Conservation (phyloP, 345 rosid genomes). For the Eucalyptus sp. region DNA sequence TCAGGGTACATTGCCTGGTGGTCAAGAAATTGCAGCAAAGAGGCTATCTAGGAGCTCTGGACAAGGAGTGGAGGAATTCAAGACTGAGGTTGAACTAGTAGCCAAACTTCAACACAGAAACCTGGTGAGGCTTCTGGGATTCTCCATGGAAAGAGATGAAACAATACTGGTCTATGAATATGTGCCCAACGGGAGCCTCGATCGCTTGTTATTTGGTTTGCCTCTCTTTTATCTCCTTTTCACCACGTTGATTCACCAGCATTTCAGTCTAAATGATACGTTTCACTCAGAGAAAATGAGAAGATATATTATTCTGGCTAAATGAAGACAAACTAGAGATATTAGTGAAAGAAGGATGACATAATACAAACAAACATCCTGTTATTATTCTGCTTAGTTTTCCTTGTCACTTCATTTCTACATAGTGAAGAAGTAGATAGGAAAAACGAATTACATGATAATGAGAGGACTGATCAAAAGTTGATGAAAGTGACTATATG, state of each 20-base stretch:
- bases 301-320: not conserved
- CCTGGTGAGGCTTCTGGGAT: constrained; percentile 38
- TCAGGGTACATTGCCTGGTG: constrained; percentile 8
- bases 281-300: not conserved
- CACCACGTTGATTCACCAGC: not conserved
- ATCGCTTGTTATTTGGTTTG: constrained; percentile 29
- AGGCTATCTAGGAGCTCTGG: constrained; percentile 26
- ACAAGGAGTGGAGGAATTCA: constrained; percentile 42
- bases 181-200: constrained; percentile 41
- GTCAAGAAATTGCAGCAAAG: constrained; percentile 35
- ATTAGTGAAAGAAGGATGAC: not conserved
- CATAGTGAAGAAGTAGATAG: not conserved
- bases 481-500: not conserved
- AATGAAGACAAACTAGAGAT: not conserved
- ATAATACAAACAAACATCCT: not conserved
- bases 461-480: not conserved
- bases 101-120: constrained; percentile 42
- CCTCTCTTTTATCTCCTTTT: not conserved
- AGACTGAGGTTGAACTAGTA: constrained; percentile 32
- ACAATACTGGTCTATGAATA: constrained; percentile 41
- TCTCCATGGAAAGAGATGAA: constrained; percentile 35
- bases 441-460: not conserved
- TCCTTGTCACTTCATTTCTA: not conserved
- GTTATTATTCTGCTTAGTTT: not conserved
- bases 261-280: not conserved